Evolutionary conservation across 2,329 filamentous ascomycete genomes (phyloP), one percentile per base, ranked within the genome.

Genomic region (Cladosporium sp.): DNA sequence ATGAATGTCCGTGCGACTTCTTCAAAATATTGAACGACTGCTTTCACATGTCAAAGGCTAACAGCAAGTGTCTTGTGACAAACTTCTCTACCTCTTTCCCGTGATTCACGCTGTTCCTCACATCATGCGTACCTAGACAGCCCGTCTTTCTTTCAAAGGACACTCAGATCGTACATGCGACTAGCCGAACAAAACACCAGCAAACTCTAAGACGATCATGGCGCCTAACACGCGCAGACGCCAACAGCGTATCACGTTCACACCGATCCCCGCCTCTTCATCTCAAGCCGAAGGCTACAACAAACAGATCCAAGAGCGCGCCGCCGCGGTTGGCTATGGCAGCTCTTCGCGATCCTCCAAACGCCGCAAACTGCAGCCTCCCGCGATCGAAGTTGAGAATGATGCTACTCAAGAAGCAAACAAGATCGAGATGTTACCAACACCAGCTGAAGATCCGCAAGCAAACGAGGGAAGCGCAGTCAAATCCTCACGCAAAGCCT

Each of bases 221-320:
- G 41, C 52, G 4, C 22, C 39, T 29, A 49, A 40, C 32, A 56
- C 53, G 24, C 57, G 61, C 36, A 65, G 64, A 54, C 66, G 67
- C 34, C 73, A 76, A 54, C 67, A 68, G 7, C 70, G 70, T 20
- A 61, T 76, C 17, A 65, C 62, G 43, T 76, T 76, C 60, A 72
- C 69, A 1, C 68, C 71, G 4, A 52, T 72, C 4, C 61, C 69
- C 7, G 68, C 71, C 11, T 69, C 69, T 0, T 71, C 71, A 4
- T 68, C 70, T 13, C 65, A 64, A 17, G 58, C 65, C 4, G 53
- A 67, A 20, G 50, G 58, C 17, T 64, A 68, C 22, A 57, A 66
- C 30, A 47, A 58, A 20, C 64, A 67, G 49, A 64, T 68, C 34
- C 58, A 60, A 51, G 58, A 65, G 36, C 58, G 65, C 13, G 66